These are phyloP conservation scores for Claviceps africana DNA, from an alignment of 2,329 filamentous ascomycete genomes.

Conservation along the genomic window DNA sequence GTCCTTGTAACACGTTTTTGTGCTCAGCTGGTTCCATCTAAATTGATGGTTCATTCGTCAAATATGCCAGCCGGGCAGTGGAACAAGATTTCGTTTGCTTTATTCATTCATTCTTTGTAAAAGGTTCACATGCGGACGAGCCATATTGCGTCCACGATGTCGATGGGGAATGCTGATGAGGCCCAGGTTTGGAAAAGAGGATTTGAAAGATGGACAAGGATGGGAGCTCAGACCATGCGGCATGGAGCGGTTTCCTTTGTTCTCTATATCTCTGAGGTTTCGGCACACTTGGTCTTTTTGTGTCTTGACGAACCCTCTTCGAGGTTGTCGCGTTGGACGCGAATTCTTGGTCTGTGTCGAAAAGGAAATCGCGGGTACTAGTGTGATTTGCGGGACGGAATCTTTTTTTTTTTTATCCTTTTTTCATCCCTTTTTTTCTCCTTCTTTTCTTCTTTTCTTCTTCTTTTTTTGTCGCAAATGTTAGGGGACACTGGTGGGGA, in stretches of 20 bases:
- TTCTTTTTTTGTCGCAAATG: neutral
- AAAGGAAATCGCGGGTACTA: neutral
- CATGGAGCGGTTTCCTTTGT: neutral
- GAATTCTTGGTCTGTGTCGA: constrained; percentile 4
- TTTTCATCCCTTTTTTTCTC: no score
- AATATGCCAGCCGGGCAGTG: neutral
- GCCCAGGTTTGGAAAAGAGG: neutral
- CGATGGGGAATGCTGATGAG: neutral
- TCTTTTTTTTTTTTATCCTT: neutral
- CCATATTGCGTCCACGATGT: neutral
- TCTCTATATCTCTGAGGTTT: constrained; percentile 1
- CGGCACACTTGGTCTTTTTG: neutral
- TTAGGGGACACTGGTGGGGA: neutral
- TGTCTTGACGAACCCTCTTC: neutral
- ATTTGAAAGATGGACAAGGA: neutral
- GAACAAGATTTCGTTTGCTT: neutral
- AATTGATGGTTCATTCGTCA: neutral
- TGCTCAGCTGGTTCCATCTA: neutral
- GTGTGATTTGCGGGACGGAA: neutral
- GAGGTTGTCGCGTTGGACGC: neutral
- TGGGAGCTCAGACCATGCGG: neutral
- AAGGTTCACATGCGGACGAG: neutral
- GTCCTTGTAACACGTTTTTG: neutral
- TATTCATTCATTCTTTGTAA: neutral
- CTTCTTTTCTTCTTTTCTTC: neutral